Percentiles rank a stretch among this genome's conserved stretches.
Evolutionary conservation across 495 filamentous ascomycete species (phyloP).

Genomic region (Lindgomyces ingoldianus): DNA sequence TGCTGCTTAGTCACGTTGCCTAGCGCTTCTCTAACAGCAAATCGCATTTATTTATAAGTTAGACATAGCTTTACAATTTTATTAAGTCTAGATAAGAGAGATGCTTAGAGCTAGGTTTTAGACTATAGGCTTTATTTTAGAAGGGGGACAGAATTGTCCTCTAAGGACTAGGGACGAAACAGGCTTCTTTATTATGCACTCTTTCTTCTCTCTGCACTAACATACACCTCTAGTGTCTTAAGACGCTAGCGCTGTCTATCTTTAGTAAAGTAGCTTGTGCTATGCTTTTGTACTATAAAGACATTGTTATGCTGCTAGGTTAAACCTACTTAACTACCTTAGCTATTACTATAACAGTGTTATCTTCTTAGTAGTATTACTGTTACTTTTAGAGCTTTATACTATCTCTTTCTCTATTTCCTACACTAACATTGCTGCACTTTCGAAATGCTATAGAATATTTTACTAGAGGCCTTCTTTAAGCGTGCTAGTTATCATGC

Average conservation of each 20-base stretch:
- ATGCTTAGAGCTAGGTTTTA: constrained; percentile 5
- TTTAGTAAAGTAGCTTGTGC: neutral
- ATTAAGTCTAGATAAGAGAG: constrained; percentile 8
- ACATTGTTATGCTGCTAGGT: neutral
- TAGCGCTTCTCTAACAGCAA: neutral
- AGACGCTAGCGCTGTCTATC: too few species aligned
- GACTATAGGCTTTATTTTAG: constrained; percentile 2
- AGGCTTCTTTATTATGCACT: too few species aligned
- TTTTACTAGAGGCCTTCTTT: constrained; percentile 5
- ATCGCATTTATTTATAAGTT: constrained; percentile 7
- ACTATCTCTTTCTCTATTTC: constrained; percentile 12
- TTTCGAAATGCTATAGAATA: constrained; percentile 6
- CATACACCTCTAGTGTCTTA: too few species aligned
- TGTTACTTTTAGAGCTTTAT: neutral
- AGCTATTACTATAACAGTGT: neutral
- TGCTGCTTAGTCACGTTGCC: constrained; percentile 17
- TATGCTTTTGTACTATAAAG: constrained; percentile 5
- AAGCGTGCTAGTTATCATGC: constrained; percentile 1
- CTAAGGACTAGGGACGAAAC: neutral
- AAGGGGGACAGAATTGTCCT: constrained; percentile 8
- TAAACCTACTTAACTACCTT: constrained; percentile 2
- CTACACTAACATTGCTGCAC: neutral
- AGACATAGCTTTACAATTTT: neutral
- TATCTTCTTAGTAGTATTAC: neutral
- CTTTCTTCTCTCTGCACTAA: too few species aligned